Evolutionary conservation across 306 rosid species (phyloP).

Genomic region (Mucuna pruriens): DNA sequence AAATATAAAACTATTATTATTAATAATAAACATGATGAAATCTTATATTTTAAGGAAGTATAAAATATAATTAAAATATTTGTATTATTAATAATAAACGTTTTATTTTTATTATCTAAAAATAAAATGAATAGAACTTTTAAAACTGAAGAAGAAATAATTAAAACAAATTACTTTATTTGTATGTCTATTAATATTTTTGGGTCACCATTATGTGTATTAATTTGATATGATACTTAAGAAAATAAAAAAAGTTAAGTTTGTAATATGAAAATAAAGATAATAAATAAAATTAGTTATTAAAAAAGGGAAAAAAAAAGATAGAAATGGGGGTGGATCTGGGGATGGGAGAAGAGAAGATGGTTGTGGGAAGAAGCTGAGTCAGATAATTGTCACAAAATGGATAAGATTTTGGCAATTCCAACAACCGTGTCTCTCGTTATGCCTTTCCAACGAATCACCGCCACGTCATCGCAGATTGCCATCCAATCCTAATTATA

Average conservation of each 20-base stretch:
- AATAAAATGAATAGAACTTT: background rate
- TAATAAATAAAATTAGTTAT: background rate
- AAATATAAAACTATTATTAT: background rate
- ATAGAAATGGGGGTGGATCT: background rate
- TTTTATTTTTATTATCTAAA: background rate
- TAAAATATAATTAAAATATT: too few relatives aligned
- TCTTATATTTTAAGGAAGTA: too few relatives aligned
- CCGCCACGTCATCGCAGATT: background rate
- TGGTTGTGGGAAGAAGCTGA: too few relatives aligned
- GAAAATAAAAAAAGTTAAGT: too few relatives aligned
- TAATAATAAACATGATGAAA: too few relatives aligned
- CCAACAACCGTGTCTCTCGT: background rate
- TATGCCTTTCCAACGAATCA: background rate
- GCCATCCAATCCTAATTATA: background rate
- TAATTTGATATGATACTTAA: background rate
- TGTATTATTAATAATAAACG: background rate
- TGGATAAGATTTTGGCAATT: constrained; percentile 15
- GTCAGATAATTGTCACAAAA: constrained; percentile 32
- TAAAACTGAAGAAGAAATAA: background rate
- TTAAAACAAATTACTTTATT: background rate
- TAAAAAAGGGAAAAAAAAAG: background rate
- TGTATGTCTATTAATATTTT: background rate
- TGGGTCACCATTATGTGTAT: too few relatives aligned
- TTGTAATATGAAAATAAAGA: too few relatives aligned
- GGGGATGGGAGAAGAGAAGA: background rate